Evolutionary conservation across 2,329 filamentous ascomycete genomes (phyloP).

Genomic region (Trichoderma sp.): DNA sequence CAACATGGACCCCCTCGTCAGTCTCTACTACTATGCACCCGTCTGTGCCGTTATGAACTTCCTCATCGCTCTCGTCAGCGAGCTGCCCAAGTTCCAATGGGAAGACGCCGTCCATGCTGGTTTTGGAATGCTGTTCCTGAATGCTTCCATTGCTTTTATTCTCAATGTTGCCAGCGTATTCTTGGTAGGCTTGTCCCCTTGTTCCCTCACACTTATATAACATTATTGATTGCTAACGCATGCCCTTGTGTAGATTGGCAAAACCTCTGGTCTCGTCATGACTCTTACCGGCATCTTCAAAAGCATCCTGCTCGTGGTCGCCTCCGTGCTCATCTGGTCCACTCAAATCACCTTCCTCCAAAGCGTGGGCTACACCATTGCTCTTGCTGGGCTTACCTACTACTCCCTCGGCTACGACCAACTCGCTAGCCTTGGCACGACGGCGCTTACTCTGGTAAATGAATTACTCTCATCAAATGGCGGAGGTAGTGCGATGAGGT

Average conservation of each 20-base stretch:
- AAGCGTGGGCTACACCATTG: conserved; percentile 73
- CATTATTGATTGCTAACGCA: conserved; percentile 15
- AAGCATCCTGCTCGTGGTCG: conserved; percentile 76
- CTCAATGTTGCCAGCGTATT: conserved; percentile 85
- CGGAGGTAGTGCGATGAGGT: conserved; percentile 6
- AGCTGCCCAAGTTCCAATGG: conserved; percentile 63
- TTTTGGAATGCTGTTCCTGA: conserved; percentile 62
- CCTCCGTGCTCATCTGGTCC: conserved; percentile 74
- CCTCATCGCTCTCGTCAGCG: conserved; percentile 64
- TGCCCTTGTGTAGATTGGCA: conserved; percentile 63
- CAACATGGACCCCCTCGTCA: conserved; percentile 86
- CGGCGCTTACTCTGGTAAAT: not conserved
- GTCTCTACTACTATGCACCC: conserved; percentile 85
- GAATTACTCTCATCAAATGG: conserved; percentile 22
- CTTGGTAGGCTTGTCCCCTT: conserved; percentile 56
- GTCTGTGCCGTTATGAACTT: conserved; percentile 81
- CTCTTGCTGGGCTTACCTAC: conserved; percentile 50
- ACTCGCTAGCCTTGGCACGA: conserved; percentile 25
- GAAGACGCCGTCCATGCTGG: conserved; percentile 65
- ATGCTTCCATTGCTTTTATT: conserved; percentile 75
- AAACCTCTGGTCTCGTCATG: conserved; percentile 81
- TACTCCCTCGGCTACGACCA: conserved; percentile 46
- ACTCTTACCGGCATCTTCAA: conserved; percentile 84
- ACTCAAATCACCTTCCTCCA: conserved; percentile 69
- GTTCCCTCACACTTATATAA: not conserved